Base-by-base conservation (phyloP, 176 grass and related monocot species). In the Rhynchospora breviuscula region DNA sequence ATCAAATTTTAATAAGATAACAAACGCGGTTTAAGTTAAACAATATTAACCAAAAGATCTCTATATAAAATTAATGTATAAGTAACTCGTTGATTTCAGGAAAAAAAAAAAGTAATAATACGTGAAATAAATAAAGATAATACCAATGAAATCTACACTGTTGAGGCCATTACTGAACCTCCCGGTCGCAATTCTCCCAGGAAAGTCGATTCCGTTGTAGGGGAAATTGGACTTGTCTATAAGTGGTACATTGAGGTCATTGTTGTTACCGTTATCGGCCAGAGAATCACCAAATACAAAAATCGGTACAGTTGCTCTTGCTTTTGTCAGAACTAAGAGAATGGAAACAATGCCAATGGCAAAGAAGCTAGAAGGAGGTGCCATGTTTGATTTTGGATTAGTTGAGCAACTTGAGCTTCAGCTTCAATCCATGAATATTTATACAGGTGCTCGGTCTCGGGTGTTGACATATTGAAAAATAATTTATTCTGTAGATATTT, bases 101-200 rank as follows among this genome's bases (percentile, higher is more conserved):
- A 51, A 17, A 3, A 48, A 14, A 4, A 31, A 10, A 75, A 75
- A 75, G 18, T 48, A 12, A 15, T 33, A 47, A 13, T 56, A 29
- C 4, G 23, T 5, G 7, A 51, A 58, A 53, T 13, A 53, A 78
- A 25, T 63, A 0, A 79, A 61, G 58, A 49, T 7, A 5, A 51
- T 81, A 86, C 85, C 85, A 13, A 73, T 12, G 47, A 60, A 80
- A 29, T 86, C 85, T 6, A 69, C 64, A 46, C 77, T 54, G 22
- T 86, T 86, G 62, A 52, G 61, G 17, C 85, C 85, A 86, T 86
- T 86, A 59, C 85, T 86, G 62, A 86, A 86, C 46, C 85, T 80
- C 22, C 85, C 85, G 17, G 85, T 86, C 11, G 85, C 47, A 3
- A 43, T 19, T 5, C 10, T 59, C 18, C 63, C 67, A 0, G 78